Base-by-base conservation (phyloP, 495 filamentous ascomycete genomes). In the Cryomyces antarcticus region DNA sequence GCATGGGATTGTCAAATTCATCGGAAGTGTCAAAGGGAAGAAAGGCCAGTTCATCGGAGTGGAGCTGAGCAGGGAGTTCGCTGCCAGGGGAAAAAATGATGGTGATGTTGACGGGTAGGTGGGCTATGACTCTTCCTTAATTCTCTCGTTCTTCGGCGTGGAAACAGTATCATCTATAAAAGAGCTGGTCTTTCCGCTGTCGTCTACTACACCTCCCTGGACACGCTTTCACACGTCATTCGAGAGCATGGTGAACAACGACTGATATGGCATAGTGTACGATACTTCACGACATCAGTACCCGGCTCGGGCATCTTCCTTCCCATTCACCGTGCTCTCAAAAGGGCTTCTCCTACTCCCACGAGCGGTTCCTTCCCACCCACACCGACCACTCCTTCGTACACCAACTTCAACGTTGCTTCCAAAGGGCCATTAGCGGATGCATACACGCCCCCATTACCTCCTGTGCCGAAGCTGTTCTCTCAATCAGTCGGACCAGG, bases 101-200 rank as follows among this genome's bases (percentile, higher is more conserved):
- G 89, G 89, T 31, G 88, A 93, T 63, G 92, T 99, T 39, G 89
- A 99, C 48, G 92, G 89, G 82, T 86, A 69, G 62, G 73, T 55
- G 37, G 36, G 35, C 37, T 7, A 30, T 37, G 34, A 28, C 27
- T 43, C 29, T 27, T 28, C 12, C 31, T 39, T 28, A 12, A 31
- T 28, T 24, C 41, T 40, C 17, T 12, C 38, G 37, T 41, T 7
- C 46, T 17, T 36, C 33, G 9, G 33, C 33, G 12, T 9, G 12
- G 33, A 9, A 9, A 10, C 9, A 3, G 33, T 10, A 36, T 36
- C 12, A 2, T 24, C 17, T 24, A 24, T 24, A 1, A 2, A 2
- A 24, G 10, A 31, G 33, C 17, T 24, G 17, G 17, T 24, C 17
- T 24, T 24, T 24, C 2, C 17, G 17, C 17, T 24, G 17, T 24